Evolutionary conservation across 2,329 filamentous ascomycete genomes (phyloP), one percentile per base, ranked within the genome.

Genomic region (Fragosphaeria purpurea): DNA sequence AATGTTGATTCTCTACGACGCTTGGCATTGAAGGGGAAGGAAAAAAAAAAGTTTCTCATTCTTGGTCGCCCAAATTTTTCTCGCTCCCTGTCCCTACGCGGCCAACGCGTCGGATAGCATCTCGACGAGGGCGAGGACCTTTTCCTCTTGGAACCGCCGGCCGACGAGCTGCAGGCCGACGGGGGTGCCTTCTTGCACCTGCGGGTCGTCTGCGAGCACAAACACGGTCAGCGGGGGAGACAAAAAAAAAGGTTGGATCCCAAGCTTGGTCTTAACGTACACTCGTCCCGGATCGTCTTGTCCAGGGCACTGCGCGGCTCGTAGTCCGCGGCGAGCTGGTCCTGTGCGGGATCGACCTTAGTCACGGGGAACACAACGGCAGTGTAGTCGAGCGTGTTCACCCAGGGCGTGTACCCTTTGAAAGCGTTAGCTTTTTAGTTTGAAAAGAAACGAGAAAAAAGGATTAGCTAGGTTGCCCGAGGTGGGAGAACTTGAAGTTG

Each of bases 381-480:
- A 0, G 83, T 79, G 61, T 84, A 85, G 61, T 87, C 82, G 1
- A 86, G 71, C 41, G 86, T 58, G 60, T 86, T 87, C 80, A 82
- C 86, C 54, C 81, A 75, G 0, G 74, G 67, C 0, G 80, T 84
- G 57, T 86, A 87, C 1, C 74, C 74, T 80, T 81, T 11, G 11
- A 86, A 69, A 61, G 83, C 59, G 53, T 41, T 33, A 42, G 40
- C 30, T 42, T 6, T 38, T 22, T 32, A 1, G 5, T 32, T 12
- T 32, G 30, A 41, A 71, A 69, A 43, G 22, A 22, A 22, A 22
- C 22, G 3, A 22, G 22, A 22, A 22, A 22, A 22, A 2, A 22
- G 22, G 22, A 22, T 22, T 22, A 22, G 22, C 22, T 3, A 22
- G 22, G 3, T 22, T 22, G n/a, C n/a, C n/a, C n/a, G n/a, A n/a